These are phyloP conservation scores for Neofusicoccum sp. DNA, from an alignment of 2,329 filamentous ascomycete species.

Conservation along the genomic window DNA sequence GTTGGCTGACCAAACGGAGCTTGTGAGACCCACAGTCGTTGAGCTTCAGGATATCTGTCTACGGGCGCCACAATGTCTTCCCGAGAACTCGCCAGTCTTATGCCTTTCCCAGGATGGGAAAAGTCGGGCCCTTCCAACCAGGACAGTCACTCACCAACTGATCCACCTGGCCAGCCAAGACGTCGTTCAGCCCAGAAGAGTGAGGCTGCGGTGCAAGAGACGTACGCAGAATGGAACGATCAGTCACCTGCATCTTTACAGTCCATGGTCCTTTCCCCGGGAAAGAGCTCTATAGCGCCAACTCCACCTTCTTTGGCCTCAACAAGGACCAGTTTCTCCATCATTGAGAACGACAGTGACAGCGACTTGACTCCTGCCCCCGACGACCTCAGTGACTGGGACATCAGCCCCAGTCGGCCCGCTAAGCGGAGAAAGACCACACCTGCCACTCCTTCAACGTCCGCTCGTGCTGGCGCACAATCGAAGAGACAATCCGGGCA, in stretches of 20 bases:
- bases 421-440: background rate
- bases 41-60: background rate
- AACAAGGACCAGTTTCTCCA: background rate
- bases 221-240: background rate
- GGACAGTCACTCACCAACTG: background rate
- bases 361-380: background rate
- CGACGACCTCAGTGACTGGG: background rate
- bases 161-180: background rate
- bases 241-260: background rate
- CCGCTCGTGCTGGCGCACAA: too few relatives aligned
- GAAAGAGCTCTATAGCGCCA: background rate
- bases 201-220: background rate
- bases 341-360: background rate
- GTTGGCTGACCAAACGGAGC: too few relatives aligned
- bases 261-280: background rate
- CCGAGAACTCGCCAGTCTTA: background rate
- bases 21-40: too few relatives aligned
- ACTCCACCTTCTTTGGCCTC: background rate
- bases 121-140: background rate
- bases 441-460: background rate
- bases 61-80: background rate
- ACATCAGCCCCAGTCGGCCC: background rate
- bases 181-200: background rate
- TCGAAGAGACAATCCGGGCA: too few relatives aligned
- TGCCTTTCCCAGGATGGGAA: background rate